Percentiles rank a stretch among this genome's conserved stretches.
Evolutionary conservation across 2,329 filamentous ascomycete genomes (phyloP).

Genomic region (Thielaviopsis populi): DNA sequence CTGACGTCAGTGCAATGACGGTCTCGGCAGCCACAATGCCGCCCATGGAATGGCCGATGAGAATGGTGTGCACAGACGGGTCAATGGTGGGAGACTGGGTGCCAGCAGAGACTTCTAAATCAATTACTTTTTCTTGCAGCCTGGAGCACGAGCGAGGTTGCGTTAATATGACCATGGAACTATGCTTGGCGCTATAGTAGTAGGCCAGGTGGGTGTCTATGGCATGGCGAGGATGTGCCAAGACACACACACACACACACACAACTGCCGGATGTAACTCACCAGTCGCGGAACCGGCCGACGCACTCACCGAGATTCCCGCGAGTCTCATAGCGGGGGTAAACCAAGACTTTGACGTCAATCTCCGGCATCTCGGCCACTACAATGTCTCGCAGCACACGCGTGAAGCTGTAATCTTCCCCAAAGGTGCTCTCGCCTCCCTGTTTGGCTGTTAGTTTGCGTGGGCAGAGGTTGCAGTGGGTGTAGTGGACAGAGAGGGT

Average conservation of each 20-base stretch:
- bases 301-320: constrained; percentile 61
- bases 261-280: constrained; percentile 19
- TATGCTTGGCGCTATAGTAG: neutral
- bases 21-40: constrained; percentile 91
- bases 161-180: neutral
- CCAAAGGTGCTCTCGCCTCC: constrained; percentile 68
- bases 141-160: constrained; percentile 28
- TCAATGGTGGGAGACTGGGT: constrained; percentile 76
- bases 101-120: constrained; percentile 70
- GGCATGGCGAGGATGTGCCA: neutral
- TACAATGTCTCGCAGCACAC: constrained; percentile 51
- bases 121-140: constrained; percentile 85
- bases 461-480: neutral
- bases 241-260: neutral
- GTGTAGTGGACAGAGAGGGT: constrained; percentile 7
- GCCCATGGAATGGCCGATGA: constrained; percentile 80
- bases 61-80: constrained; percentile 65
- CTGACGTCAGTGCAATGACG: constrained; percentile 52
- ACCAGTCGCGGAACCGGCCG: constrained; percentile 61
- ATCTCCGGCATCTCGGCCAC: constrained; percentile 52
- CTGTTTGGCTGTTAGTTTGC: constrained; percentile 25
- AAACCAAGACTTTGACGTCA: constrained; percentile 52
- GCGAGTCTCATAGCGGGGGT: constrained; percentile 69
- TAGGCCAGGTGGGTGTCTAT: no score
- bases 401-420: constrained; percentile 48